Evolutionary conservation across 2,329 filamentous ascomycete genomes (phyloP).

Genomic region (Rachicladosporium sp.): DNA sequence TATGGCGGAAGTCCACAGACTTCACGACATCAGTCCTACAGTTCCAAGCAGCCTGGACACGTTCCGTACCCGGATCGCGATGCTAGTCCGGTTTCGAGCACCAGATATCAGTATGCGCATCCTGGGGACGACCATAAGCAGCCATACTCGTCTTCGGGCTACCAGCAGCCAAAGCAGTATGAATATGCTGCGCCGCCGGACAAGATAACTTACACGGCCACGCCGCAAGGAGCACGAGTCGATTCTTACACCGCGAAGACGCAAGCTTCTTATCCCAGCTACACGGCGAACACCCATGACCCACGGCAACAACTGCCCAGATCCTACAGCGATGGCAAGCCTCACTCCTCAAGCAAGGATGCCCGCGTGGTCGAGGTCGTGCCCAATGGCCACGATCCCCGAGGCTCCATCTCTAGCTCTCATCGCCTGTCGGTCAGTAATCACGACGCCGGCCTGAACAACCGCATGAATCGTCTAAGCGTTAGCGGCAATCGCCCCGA

Average conservation of each 20-base stretch:
- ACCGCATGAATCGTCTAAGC: constrained; percentile 34
- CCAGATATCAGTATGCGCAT: constrained; percentile 11
- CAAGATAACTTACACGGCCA: constrained; percentile 31
- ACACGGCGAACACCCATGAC: constrained; percentile 5
- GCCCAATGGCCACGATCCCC: constrained; percentile 19
- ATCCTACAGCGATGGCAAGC: constrained; percentile 10
- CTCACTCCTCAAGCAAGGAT: constrained; percentile 14
- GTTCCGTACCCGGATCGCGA: constrained; percentile 8
- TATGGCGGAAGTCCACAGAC: constrained; percentile 14
- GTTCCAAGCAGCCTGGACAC: constrained; percentile 5
- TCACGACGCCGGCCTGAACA: constrained; percentile 21
- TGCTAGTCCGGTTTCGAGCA: constrained; percentile 5
- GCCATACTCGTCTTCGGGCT: constrained; percentile 10
- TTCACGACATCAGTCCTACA: constrained; percentile 9
- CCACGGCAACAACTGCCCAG: constrained; percentile 8
- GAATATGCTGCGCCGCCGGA: constrained; percentile 31
- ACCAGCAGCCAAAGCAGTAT: constrained; percentile 10
- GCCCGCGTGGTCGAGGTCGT: constrained; percentile 31
- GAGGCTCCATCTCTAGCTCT: constrained; percentile 7
- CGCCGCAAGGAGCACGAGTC: constrained; percentile 15
- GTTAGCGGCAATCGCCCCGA: constrained; percentile 35
- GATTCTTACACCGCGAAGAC: constrained; percentile 10
- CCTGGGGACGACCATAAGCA: constrained; percentile 12
- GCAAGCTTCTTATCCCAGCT: constrained; percentile 1
- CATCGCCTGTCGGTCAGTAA: constrained; percentile 8